Evolutionary conservation across 257 asterid genomes (phyloP), one percentile per base, ranked within the genome.

Genomic region (Gentiana dahurica): DNA sequence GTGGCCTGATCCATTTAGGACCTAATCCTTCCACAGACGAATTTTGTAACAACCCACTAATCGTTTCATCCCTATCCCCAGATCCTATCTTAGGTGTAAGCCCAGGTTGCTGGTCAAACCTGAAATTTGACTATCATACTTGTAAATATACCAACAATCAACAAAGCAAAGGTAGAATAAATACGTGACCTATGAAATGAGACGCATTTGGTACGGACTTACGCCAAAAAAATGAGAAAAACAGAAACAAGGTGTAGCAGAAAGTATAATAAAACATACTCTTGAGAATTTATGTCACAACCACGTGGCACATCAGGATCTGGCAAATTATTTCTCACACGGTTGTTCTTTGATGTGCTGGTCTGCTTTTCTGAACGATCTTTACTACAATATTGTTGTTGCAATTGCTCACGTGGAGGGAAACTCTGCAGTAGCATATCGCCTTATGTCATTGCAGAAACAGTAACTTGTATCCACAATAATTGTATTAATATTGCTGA

Each of bases 221-320:
- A 41, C 0, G 46, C 9, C 9, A 41, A 0, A 41, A 41, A 41
- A 41, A 41, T 1, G 46, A 41, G 9, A 41, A 4, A 8, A 8
- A 39, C 45, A 3, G 24, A 41, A 51, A 61, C 66, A 45, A 37
- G 34, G 54, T 48, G 10, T 43, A 39, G 15, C 2, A 6, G 9
- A 34, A 47, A 4, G 3, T n/a, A 8, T 3, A 65, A 33, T 37
- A n/a, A 45, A 41, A 70, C 93, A 52, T 88, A 92, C 98, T 92
- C 97, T 53, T 81, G 35, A 32, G 97, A 91, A 74, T 79, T 83
- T 62, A 70, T 71, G 76, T 91, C 77, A 62, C 98, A 91, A 58
- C 96, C 87, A 47, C 63, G 74, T 49, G 96, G 97, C 62, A 91
- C 83, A 83, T 87, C 95, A 60, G 97, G 95, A 70, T 91, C 94